Base-by-base conservation (phyloP, 202 grass and related monocot genomes). In the Cymbopogon flexuosus region DNA sequence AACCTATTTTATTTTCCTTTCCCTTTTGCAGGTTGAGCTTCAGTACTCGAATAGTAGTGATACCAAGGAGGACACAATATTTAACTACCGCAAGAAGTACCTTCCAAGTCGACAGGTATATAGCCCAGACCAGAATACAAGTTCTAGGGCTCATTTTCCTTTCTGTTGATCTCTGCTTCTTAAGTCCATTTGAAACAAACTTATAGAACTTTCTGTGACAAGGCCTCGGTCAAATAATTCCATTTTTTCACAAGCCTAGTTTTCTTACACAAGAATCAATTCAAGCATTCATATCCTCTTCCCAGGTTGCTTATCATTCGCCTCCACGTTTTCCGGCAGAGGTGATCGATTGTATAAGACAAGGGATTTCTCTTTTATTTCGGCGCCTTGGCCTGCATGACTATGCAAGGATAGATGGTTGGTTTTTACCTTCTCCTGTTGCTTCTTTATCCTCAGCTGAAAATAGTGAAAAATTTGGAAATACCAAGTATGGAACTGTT, bases 31-130 rank as follows among this genome's bases (percentile, higher is more conserved):
- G 94, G 85, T 93, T 84, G 94, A 97, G 66, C 89, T 97, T 84
- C 91, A 86, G 41, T 70, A 75, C 62, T 84, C 75, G 47, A 80
- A 66, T 62, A 78, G 42, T 62, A 84, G 22, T 69, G 84, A 92
- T 77, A 76, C 49, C 58, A 62, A 79, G 36, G 92, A 92, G 68
- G 89, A 97, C 65, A 70, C 75, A 80, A 97, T 94, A 89, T 97
- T 97, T 83, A 94, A 92, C 85, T 97, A 94, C 81, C 86, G 90
- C 29, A 84, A 84, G 79, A 97, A 97, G 68, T 97, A 97, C 86
- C 91, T 97, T 90, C 94, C 94, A 79, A 97, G 85, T 59, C 88
- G 46, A 80, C 92, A 97, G 89, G 94, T 91, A 79, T 58, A 24
- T 1, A 75, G 54, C 34, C 52, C 60, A 63, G 35, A 36, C 13